These are phyloP conservation scores for Heliocybe sulcata DNA, from an alignment of 1,284 basidiomycete species.

Conservation along the genomic window DNA sequence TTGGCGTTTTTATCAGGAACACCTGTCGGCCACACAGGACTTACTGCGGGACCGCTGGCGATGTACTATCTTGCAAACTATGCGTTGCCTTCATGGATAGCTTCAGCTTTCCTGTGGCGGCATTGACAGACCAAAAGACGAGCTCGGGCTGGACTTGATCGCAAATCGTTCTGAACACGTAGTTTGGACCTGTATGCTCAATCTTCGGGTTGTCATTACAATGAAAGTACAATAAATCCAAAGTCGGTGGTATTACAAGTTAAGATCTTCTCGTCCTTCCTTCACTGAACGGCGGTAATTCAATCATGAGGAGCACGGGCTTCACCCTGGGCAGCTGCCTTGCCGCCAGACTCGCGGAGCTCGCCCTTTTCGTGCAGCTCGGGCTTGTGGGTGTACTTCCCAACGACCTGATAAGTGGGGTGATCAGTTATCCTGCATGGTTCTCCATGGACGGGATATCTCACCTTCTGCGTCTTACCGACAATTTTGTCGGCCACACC, in stretches of 20 bases:
- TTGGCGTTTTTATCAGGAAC: too few relatives aligned
- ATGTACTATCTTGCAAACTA: too few relatives aligned
- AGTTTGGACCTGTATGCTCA: too few relatives aligned
- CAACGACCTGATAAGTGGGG: conserved; percentile 30
- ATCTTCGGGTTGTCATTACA: too few relatives aligned
- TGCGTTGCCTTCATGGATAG: too few relatives aligned
- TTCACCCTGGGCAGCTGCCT: conserved; percentile 33
- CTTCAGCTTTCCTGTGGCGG: too few relatives aligned
- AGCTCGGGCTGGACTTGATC: too few relatives aligned
- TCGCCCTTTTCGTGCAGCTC: conserved; percentile 50
- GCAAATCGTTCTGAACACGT: too few relatives aligned
- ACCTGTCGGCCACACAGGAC: too few relatives aligned
- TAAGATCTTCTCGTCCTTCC: neutral
- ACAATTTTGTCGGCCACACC: conserved; percentile 39
- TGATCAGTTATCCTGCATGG: neutral
- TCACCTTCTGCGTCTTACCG: conserved; percentile 49
- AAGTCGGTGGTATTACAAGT: neutral
- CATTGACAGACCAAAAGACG: too few relatives aligned
- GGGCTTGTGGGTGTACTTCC: conserved; percentile 38
- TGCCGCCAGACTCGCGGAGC: conserved; percentile 45
- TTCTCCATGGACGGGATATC: neutral
- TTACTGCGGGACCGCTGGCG: too few relatives aligned
- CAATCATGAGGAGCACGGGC: conserved; percentile 36
- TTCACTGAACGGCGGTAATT: neutral
- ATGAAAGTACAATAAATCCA: neutral